Evolutionary conservation across 2,329 filamentous ascomycete species (phyloP), one percentile per base, ranked within the genome.

Genomic region (Ophiostoma sp.): DNA sequence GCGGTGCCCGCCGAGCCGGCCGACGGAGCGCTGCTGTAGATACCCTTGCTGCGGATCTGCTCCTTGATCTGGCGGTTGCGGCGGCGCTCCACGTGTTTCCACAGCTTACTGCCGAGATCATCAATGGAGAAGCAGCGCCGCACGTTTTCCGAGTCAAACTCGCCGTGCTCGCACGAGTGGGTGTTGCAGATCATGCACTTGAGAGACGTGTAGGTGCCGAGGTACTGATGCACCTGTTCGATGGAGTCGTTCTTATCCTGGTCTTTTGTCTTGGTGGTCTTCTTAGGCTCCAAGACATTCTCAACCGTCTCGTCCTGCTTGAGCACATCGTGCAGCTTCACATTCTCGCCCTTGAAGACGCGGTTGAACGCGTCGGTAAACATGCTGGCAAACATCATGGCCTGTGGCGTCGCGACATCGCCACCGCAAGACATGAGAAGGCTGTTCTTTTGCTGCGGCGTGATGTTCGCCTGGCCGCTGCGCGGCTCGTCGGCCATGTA

Each of bases 101-200:
- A 72, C n/a, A 75, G 68, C 64, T 72, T 73, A 0, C 72, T 68
- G 54, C 72, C 72, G 1, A 71, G 68, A 41, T 73, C 73, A 52
- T 83, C 82, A n/a, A 87, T 79, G 3, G 84, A 85, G 74, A 87
- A 85, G 3, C 82, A 79, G 67, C 81, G 84, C 44, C 83, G 81
- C 74, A 86, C 84, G 71, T 85, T 84, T 68, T 84, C 83, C 7
- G 78, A 76, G 69, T 86, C 83, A 68, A 86, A 87, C 69, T 87
- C 85, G 65, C 86, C 86, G 72, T 88, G 86, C 74, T 88, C 86
- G 71, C 86, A 88, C 15, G 85, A 86, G 75, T 87, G 83, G 68
- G 84, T 84, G 74, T 82, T 85, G 77, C 86, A 88, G 68, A 87
- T 83, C n/a, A 86, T 77, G 73, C 86, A 88, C 15, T 84, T 84